These are phyloP conservation scores for Madurella mycetomatis DNA, from an alignment of 2,329 filamentous ascomycete genomes.

Conservation along the genomic window DNA sequence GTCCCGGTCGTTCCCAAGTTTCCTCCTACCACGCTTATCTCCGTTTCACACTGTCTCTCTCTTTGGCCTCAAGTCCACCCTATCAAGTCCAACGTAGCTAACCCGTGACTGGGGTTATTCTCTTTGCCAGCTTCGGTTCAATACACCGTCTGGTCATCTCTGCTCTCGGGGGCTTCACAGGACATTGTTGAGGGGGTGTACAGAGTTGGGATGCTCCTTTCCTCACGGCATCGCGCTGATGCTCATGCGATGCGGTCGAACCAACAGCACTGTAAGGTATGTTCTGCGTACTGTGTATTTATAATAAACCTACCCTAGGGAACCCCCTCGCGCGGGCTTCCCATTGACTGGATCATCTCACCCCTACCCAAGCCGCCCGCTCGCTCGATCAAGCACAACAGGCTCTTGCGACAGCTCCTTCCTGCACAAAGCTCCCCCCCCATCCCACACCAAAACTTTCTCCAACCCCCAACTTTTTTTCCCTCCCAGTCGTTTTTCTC, in stretches of 20 bases:
- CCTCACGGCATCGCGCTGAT: not conserved
- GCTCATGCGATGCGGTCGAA: too few species aligned
- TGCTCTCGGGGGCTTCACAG: too few species aligned
- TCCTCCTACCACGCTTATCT: too few species aligned
- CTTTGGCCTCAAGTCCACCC: conserved; percentile 3
- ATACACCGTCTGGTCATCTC: too few species aligned
- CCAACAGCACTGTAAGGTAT: too few species aligned
- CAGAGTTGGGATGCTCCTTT: too few species aligned
- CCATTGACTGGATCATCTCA: conserved; percentile 1
- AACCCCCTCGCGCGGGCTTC: not conserved
- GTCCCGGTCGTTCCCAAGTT: not conserved
- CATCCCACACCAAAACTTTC: conserved; percentile 25
- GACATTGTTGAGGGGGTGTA: too few species aligned
- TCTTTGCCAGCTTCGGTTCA: too few species aligned
- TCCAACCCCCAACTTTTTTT: conserved; percentile 29
- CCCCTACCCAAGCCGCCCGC: not conserved
- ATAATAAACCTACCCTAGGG: not conserved
- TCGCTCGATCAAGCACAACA: conserved; percentile 9
- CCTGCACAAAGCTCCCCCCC: conserved; percentile 19
- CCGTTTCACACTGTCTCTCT: not conserved
- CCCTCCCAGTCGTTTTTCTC: conserved; percentile 22
- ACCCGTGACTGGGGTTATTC: too few species aligned
- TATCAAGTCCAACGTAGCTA: not conserved
- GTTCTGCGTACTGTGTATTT: not conserved
- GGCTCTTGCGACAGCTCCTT: conserved; percentile 13